Conservation (phyloP, 1,284 basidiomycete species). For the Ustilago nuda region DNA sequence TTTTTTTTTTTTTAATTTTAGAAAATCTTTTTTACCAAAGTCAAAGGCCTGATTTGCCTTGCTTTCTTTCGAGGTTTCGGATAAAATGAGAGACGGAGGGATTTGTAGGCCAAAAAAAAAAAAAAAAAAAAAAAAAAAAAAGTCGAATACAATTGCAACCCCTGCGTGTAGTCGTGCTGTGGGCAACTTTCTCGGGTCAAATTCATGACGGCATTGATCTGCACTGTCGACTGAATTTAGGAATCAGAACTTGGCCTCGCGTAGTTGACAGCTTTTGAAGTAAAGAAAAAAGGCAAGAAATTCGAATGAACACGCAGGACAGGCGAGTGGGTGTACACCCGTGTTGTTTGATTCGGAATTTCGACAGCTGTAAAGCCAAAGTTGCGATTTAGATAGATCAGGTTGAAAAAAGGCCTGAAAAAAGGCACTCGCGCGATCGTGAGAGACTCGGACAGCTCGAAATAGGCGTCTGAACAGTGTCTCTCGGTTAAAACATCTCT, state of each 20-base stretch:
- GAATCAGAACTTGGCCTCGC: neutral
- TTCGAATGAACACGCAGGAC: neutral
- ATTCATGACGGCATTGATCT: slow-evolving; percentile 13
- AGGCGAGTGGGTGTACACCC: slow-evolving; percentile 5
- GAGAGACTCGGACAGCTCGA: neutral
- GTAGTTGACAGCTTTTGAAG: neutral
- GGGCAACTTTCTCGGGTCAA: neutral
- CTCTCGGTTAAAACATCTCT: neutral
- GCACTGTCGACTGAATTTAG: slow-evolving; percentile 7
- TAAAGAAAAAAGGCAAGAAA: neutral
- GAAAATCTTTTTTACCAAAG: no score
- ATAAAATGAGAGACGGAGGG: neutral
- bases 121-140: no score
- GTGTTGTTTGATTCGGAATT: neutral
- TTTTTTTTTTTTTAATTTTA: neutral
- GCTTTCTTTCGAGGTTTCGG: neutral
- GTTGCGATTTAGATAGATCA: no score
- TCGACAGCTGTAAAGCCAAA: slow-evolving; percentile 1
- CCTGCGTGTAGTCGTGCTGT: neutral
- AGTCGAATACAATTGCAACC: neutral
- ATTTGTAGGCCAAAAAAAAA: neutral
- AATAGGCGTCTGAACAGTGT: neutral
- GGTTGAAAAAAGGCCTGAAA: neutral
- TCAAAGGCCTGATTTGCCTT: no score
- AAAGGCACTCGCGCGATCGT: neutral